A percentile compares a stretch with the other conserved stretches of the same genome.
Evolutionary conservation across 192 early-diverging fungal species (phyloP).

Genomic region (Funneliformis geosporum): DNA sequence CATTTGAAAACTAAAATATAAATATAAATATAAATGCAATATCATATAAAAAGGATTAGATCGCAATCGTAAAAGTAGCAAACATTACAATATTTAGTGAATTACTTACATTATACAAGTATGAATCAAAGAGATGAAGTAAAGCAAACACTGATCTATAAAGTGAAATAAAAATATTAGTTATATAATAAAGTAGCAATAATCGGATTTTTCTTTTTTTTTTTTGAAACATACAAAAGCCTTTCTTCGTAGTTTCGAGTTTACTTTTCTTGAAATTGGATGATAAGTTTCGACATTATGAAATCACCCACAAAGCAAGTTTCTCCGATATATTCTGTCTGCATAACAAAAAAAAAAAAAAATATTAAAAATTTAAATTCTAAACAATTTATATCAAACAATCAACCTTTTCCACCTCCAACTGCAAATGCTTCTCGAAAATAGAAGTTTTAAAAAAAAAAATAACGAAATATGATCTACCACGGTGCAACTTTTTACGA

Average conservation of each 20-base stretch:
- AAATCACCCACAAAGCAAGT: slow-evolving; percentile 55
- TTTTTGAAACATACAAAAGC: neutral
- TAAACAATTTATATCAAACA: neutral
- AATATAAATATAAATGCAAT: too few species aligned
- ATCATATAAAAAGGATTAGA: too few species aligned
- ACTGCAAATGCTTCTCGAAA: too few species aligned
- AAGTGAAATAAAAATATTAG: neutral
- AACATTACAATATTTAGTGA: neutral
- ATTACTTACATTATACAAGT: slow-evolving; percentile 15
- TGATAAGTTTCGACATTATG: slow-evolving; percentile 53
- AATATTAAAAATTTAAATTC: neutral
- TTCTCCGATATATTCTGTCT: slow-evolving; percentile 61
- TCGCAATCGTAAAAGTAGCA: neutral
- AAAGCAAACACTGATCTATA: slow-evolving; percentile 20
- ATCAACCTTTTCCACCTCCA: too few species aligned
- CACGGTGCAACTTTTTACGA: neutral
- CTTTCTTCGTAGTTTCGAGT: slow-evolving; percentile 17
- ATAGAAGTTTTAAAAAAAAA: neutral
- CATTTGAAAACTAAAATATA: too few species aligned
- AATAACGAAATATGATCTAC: neutral
- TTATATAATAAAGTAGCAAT: neutral
- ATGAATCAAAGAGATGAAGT: slow-evolving; percentile 15
- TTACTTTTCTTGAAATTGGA: slow-evolving; percentile 43
- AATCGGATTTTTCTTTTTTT: neutral
- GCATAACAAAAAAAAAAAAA: neutral